Evolutionary conservation across 345 rosid genomes (phyloP), one percentile per base, ranked within the genome.

Genomic region (Salix brachista): DNA sequence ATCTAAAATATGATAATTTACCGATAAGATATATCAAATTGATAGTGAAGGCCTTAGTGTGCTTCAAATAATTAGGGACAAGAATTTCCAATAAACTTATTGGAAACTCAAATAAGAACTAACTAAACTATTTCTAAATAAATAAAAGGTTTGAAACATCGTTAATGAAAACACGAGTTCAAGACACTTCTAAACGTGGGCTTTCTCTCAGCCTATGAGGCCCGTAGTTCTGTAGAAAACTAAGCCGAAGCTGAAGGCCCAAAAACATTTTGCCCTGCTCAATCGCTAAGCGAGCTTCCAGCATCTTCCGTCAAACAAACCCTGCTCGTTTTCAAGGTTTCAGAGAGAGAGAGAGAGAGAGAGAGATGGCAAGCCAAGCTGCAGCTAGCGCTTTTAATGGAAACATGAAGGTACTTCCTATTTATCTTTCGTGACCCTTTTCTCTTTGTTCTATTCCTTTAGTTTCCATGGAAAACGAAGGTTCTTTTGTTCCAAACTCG

Each of bases 361-460:
- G 68, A 75, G 74, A 80, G 73, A 88, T 88, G 93, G 90, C 89
- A 16, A 81, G 72, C 65, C 91, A 87, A 82, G 91, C 74, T 30
- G 67, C 88, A 28, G 88, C 90, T 54, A 70, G 79, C 5, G 30
- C 87, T 21, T 82, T 87, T 76, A 87, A 56, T 61, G 94, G 91
- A 74, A 90, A 88, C 80, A 46, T 87, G 76, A 90, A 88, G 90
- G 94, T 52, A 23, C 73, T 54, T 25, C 8, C 41, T 46, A 71
- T 34, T 54, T 5, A 4, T 74, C 30, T 72, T 54, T 18, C 0
- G 17, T 65, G 2, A 11, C 13, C 25, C 61, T 54, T 78, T 72
- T 44, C 23, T 12, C 42, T 50, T 17, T 17, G 7, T 28, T 54
- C 1, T 0, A 25, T 62, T 8, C 16, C 37, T 25, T 65, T 56